phyloP scores from a whole-genome alignment of 2,329 filamentous ascomycete species.

The Trichoderma sp. region DNA sequence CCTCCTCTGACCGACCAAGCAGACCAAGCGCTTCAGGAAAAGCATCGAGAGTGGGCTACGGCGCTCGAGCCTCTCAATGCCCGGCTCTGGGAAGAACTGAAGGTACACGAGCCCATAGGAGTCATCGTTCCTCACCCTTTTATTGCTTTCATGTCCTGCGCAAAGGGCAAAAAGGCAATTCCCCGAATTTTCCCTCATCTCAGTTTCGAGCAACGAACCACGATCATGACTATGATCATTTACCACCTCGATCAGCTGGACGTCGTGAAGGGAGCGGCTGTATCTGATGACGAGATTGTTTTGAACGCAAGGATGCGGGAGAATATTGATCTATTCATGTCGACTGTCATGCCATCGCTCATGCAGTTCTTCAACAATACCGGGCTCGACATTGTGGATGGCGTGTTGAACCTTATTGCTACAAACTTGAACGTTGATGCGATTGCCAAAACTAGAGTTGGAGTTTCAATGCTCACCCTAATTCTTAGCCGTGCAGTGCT shows the following conservation, averaged over 20 bases:
- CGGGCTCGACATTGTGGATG: constrained; percentile 86
- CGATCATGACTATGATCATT: constrained; percentile 92
- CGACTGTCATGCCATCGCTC: constrained; percentile 85
- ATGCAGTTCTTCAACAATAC: constrained; percentile 91
- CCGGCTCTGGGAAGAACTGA: constrained; percentile 82
- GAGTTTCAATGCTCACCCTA: constrained; percentile 88
- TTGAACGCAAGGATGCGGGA: constrained; percentile 81
- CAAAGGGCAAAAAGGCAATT: constrained; percentile 95
- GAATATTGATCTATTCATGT: constrained; percentile 88
- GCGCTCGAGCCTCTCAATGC: constrained; percentile 70
- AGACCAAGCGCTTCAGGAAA: constrained; percentile 70
- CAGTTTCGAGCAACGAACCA: constrained; percentile 88
- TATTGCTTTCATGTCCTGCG: constrained; percentile 91
- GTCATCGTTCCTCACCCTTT: constrained; percentile 83
- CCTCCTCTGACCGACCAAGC: constrained; percentile 56
- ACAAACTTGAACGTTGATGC: constrained; percentile 81
- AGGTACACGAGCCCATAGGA: constrained; percentile 90
- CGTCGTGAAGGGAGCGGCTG: constrained; percentile 80
- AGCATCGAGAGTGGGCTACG: constrained; percentile 73
- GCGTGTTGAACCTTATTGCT: constrained; percentile 82
- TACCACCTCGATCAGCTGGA: constrained; percentile 91
- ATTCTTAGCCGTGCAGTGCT: constrained; percentile 92
- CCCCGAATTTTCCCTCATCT: constrained; percentile 94
- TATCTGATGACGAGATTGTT: constrained; percentile 70
- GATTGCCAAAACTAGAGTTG: constrained; percentile 86